phyloP scores from a whole-genome alignment of 1,139 yeast species.

The Pichia sp. region DNA sequence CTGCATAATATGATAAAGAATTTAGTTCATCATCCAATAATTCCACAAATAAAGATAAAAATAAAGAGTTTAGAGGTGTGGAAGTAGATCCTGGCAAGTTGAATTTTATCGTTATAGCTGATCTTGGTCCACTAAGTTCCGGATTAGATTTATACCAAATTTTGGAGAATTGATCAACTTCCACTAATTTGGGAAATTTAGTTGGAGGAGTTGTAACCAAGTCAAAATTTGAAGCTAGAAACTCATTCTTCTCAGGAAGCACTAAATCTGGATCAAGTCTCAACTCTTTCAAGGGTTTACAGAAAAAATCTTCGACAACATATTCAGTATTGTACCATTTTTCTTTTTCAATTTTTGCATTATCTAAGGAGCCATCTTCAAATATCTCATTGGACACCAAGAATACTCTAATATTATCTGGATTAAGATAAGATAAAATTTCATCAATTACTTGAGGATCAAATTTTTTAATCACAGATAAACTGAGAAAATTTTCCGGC shows the following conservation, averaged over 20 bases:
- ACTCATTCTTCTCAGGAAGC: constrained; percentile 67
- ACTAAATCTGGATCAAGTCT: constrained; percentile 28
- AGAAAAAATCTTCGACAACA: constrained; percentile 40
- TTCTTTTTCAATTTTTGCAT: constrained; percentile 38
- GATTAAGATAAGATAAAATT: constrained; percentile 44
- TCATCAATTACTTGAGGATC: constrained; percentile 46
- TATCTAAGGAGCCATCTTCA: constrained; percentile 18
- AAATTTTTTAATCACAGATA: constrained; percentile 49
- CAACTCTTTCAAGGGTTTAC: constrained; percentile 30
- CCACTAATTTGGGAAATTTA: constrained; percentile 42
- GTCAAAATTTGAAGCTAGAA: constrained; percentile 70
- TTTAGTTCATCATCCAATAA: constrained; percentile 68
- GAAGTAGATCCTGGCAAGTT: constrained; percentile 58
- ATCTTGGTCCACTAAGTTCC: constrained; percentile 82
- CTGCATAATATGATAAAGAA: constrained; percentile 76
- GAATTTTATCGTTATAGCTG: constrained; percentile 56
- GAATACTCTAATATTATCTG: constrained; percentile 54
- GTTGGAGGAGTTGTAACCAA: constrained; percentile 33
- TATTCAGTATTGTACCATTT: constrained; percentile 91
- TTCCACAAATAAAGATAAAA: constrained; percentile 57
- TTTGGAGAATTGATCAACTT: constrained; percentile 33
- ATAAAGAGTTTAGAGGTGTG: constrained; percentile 49
- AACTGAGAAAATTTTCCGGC: constrained; percentile 48
- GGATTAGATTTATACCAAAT: constrained; percentile 93
- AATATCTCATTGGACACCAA: constrained; percentile 46